Percentiles rank a stretch among this genome's conserved stretches.
Evolutionary conservation across 352 stramenopile species (phyloP).

Genomic region (Globisporangium cystogenes): DNA sequence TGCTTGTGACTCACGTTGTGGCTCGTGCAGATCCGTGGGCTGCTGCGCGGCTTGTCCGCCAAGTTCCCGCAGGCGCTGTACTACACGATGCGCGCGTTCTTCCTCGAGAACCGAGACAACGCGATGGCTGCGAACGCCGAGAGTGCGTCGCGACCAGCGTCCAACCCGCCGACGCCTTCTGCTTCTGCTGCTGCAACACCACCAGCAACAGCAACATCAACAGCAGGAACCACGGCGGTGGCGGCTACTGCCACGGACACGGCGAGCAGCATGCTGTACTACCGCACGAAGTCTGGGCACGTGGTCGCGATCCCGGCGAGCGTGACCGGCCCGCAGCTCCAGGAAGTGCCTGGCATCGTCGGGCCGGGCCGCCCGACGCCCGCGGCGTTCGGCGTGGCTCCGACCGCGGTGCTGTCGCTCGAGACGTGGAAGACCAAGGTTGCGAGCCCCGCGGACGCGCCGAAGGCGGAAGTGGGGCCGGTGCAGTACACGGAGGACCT

Average conservation of each 20-base stretch:
- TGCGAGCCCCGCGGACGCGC: slow-evolving; percentile 25
- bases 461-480: slow-evolving; percentile 70
- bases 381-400: slow-evolving; percentile 60
- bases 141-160: slow-evolving; percentile 10
- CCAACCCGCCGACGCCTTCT: slow-evolving; percentile 11
- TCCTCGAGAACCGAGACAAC: slow-evolving; percentile 96
- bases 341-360: slow-evolving; percentile 72
- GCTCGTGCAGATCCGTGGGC: slow-evolving; percentile 56
- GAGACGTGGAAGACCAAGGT: slow-evolving; percentile 70
- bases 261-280: slow-evolving; percentile 42
- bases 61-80: slow-evolving; percentile 98
- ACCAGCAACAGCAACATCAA: neutral
- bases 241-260: slow-evolving; percentile 5
- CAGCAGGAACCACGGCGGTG: slow-evolving; percentile 3
- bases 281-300: slow-evolving; percentile 74
- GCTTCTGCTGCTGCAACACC: too few species aligned
- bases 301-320: slow-evolving; percentile 65
- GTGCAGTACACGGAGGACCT: slow-evolving; percentile 91
- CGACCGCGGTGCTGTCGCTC: slow-evolving; percentile 56
- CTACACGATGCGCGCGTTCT: slow-evolving; percentile 97
- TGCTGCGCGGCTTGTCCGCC: slow-evolving; percentile 75
- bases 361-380: slow-evolving; percentile 54
- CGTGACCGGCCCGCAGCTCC: slow-evolving; percentile 50
- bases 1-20: neutral
- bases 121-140: slow-evolving; percentile 43